Conservation (phyloP, 108 stramenopile genomes). For the Skeletonema potamos region DNA sequence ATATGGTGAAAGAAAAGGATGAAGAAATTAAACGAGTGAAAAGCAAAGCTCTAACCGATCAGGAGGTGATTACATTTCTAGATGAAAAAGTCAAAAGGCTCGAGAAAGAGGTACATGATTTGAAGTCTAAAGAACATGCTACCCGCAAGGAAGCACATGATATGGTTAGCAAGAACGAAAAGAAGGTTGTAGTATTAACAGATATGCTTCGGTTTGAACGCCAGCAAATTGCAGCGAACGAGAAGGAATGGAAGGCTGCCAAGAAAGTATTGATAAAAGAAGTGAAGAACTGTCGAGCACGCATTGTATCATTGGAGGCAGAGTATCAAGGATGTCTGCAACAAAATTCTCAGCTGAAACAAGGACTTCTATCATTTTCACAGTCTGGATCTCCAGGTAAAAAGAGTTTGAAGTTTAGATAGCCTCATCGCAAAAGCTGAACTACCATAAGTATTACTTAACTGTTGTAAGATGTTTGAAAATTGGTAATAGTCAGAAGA, state of each 20-base stretch:
- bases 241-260: conserved; percentile 75
- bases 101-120: conserved; percentile 46
- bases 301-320: conserved; percentile 71
- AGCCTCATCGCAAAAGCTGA: not conserved
- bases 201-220: conserved; percentile 85
- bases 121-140: conserved; percentile 42
- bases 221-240: conserved; percentile 65
- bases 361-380: conserved; percentile 19
- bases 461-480: too few relatives aligned
- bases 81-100: conserved; percentile 80
- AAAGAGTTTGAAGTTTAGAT: conserved; percentile 23
- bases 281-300: conserved; percentile 77
- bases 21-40: conserved; percentile 62
- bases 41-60: conserved; percentile 77
- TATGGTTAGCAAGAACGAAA: conserved; percentile 43
- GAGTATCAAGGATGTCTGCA: conserved; percentile 68
- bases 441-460: too few relatives aligned
- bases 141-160: conserved; percentile 43
- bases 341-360: conserved; percentile 74
- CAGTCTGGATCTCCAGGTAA: conserved; percentile 17
- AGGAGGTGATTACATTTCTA: conserved; percentile 90
- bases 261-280: conserved; percentile 88
- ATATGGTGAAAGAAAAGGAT: conserved; percentile 32
- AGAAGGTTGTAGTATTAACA: conserved; percentile 65
- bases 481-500: too few relatives aligned